Conservation (phyloP, 345 rosid species). For the Citrus inodora region DNA sequence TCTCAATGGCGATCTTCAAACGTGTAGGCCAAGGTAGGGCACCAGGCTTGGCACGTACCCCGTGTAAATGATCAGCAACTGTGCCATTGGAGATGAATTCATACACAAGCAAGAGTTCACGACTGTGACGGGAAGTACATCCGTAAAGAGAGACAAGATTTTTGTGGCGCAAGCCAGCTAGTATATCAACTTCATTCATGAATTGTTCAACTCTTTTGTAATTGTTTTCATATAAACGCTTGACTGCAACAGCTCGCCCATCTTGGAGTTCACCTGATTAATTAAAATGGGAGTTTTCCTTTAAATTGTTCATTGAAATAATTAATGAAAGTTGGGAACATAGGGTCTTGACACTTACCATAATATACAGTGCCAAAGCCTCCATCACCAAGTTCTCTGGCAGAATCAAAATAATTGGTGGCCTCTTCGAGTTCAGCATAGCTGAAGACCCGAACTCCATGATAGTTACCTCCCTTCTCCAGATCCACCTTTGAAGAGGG, state of each 20-base stretch:
- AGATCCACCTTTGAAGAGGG: constrained; percentile 38
- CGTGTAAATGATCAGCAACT: constrained; percentile 80
- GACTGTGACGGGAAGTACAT: constrained; percentile 78
- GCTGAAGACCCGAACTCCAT: constrained; percentile 54
- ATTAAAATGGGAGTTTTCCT: neutral
- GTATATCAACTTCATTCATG: constrained; percentile 75
- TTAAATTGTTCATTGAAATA: neutral
- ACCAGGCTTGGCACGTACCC: constrained; percentile 60
- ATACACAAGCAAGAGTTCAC: constrained; percentile 74
- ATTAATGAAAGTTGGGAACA: neutral
- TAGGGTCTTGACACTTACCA: constrained; percentile 36
- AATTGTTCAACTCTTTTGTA: constrained; percentile 76
- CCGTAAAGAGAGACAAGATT: constrained; percentile 81
- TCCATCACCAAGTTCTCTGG: constrained; percentile 83
- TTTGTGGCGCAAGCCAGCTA: constrained; percentile 60
- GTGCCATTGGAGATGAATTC: constrained; percentile 88
- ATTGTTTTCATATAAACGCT: constrained; percentile 76
- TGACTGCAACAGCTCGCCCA: constrained; percentile 79
- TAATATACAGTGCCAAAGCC: constrained; percentile 87
- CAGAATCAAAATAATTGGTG: constrained; percentile 63
- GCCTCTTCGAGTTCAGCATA: constrained; percentile 69
- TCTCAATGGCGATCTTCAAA: constrained; percentile 77
- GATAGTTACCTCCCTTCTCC: constrained; percentile 38
- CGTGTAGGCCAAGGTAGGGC: constrained; percentile 59
- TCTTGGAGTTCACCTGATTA: constrained; percentile 62